Base-by-base conservation (phyloP, 176 grass and related monocot genomes). In the Triticum dicoccoides region DNA sequence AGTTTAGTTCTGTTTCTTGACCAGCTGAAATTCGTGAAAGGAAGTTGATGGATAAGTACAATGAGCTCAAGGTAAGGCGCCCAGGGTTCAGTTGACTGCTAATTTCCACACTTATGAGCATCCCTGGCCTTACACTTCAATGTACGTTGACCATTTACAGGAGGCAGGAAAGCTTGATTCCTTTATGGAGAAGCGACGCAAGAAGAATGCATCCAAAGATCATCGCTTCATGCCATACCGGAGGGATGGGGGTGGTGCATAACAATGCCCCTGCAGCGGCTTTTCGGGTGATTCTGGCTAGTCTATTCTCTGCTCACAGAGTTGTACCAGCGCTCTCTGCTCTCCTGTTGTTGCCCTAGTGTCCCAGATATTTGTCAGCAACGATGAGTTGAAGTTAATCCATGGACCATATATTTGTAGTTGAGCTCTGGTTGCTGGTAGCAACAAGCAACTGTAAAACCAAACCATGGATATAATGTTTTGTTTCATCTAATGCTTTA, bases 141-240 rank as follows among this genome's bases (percentile, higher is more conserved):
- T 44, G 61, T 45, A 0, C 65, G 14, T 30, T 63, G 5, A 80
- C 37, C 2, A 27, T 72, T 89, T 54, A 80, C 90, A 98, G 93
- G 93, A 91, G 4, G 72, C 76, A 24, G 97, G 97, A 82, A 98
- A 96, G 83, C 83, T 98, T 39, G 93, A 98, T 72, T 74, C 89
- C 21, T 98, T 86, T 56, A 98, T 96, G 56, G 96, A 98, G 63
- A 98, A 89, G 81, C 92, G 81, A 71, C 66, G 91, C 38, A 95
- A 54, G 86, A 98, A 87, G 79, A 98, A 96, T 51, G 92, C 97
- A 62, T 98, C 94, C 20, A 98, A 98, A 84, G 97, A 98, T 94
- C 97, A 94, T 72, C 92, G 94, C 13, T 94, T 85, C 84, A 94
- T 98, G 96, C 93, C 97, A 6, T 98, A 98, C 70, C n/a, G 88